Conservation (phyloP, 306 rosid species). For the Pachyrhizus erosus region DNA sequence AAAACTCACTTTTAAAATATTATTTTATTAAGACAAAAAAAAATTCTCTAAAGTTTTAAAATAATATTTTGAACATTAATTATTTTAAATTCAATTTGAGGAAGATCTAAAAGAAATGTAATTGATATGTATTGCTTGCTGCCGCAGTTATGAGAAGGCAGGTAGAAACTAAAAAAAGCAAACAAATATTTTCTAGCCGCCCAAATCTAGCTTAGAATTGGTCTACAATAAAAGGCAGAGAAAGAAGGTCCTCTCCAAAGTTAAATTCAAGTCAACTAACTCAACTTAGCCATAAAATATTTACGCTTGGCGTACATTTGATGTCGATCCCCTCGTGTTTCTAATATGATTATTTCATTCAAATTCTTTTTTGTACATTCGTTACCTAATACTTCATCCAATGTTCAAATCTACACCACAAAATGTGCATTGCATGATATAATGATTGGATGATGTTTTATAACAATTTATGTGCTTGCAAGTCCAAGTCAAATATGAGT, state of each 20-base stretch:
- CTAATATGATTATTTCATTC: neutral
- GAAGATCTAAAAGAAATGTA: too few relatives aligned
- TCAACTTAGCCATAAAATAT: neutral
- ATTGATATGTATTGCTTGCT: neutral
- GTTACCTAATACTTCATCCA: constrained; percentile 22
- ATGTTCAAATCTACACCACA: constrained; percentile 45
- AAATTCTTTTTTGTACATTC: neutral
- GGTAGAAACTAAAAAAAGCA: neutral
- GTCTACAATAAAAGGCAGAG: neutral
- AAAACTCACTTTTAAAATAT: too few relatives aligned
- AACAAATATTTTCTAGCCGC: constrained; percentile 28
- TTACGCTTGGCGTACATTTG: neutral
- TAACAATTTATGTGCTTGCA: neutral
- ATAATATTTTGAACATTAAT: too few relatives aligned
- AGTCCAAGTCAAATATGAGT: constrained; percentile 39
- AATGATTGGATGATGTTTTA: neutral
- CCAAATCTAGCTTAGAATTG: neutral
- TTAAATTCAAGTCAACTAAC: constrained; percentile 36
- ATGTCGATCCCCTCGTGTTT: constrained; percentile 27
- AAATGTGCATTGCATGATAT: neutral
- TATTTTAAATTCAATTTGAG: too few relatives aligned
- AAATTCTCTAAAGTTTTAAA: too few relatives aligned
- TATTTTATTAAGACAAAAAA: too few relatives aligned
- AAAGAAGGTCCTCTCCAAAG: neutral
- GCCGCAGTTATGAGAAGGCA: neutral